Evolutionary conservation across 192 early-diverging fungal genomes (phyloP), one percentile per base, ranked within the genome.

Genomic region (Phycomyces blakesleeanus): DNA sequence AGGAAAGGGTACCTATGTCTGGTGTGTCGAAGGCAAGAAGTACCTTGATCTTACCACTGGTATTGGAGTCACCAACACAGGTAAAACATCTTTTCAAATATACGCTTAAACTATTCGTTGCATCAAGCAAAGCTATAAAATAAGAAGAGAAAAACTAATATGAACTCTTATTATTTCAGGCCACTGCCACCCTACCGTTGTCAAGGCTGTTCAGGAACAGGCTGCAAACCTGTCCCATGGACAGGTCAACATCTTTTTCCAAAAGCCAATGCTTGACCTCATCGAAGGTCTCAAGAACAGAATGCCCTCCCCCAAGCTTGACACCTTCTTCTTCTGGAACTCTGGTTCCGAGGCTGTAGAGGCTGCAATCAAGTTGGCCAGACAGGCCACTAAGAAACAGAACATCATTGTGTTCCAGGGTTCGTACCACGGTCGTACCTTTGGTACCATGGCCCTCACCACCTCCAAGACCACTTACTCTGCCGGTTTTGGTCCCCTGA

Each of bases 131-230:
- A 44, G 11, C 37, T 16, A 29, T 50, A 51, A 47, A 18, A 59
- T 24, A 37, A 41, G 25, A 20, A 61, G 11, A 49, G 29, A 57
- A 57, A n/a, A n/a, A n/a, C n/a, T n/a, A n/a, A n/a, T n/a, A n/a
- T n/a, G n/a, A n/a, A n/a, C n/a, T n/a, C n/a, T 40, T 5, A 14
- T 12, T 51, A 51, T 56, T 42, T 12, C 53, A 72, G 77, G 77
- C 25, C 77, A 78, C 49, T 73, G 70, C 27, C 77, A 78, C 50
- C 77, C 77, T 50, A 76, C 63, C 21, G 74, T 78, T 57, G 77
- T 78, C 14, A 78, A 78, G 49, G 77, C 77, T n/a, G 74, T 78
- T 20, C 74, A 76, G 57, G 74, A 76, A n/a, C 77, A 78, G 54
- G 74, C 74, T 0, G 74, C 69, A 9, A 78, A 55, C n/a, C 54